Conservation (phyloP, 352 stramenopile species). For the Ochromonadaceae sp. region DNA sequence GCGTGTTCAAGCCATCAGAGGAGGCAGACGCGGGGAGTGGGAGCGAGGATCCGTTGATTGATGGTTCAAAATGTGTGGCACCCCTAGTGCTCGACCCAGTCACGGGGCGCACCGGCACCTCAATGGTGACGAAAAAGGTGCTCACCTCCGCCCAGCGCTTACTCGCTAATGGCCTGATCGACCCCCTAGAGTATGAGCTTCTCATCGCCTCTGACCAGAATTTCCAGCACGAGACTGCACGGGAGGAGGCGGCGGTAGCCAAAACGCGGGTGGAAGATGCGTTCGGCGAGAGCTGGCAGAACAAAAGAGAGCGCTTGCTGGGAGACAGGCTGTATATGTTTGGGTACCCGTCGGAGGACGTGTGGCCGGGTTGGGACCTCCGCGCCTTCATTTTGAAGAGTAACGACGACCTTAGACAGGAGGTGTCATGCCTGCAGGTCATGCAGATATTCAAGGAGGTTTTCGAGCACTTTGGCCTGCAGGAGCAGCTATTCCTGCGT, state of each 20-base stretch:
- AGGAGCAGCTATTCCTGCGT: slow-evolving; percentile 76
- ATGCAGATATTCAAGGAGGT: slow-evolving; percentile 94
- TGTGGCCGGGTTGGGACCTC: slow-evolving; percentile 69
- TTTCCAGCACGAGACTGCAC: background rate
- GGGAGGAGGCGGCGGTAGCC: background rate
- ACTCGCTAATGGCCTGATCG: background rate
- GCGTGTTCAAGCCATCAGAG: no score
- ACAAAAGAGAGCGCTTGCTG: background rate
- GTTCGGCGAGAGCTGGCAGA: background rate
- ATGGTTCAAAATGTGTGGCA: no score
- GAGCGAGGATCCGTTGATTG: no score
- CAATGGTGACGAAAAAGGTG: background rate
- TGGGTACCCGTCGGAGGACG: background rate
- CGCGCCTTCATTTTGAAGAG: slow-evolving; percentile 94
- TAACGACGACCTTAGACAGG: slow-evolving; percentile 94
- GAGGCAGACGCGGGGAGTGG: no score
- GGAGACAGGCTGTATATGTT: background rate
- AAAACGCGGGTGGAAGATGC: background rate
- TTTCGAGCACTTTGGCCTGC: slow-evolving; percentile 54
- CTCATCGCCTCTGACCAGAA: background rate
- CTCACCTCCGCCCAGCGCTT: background rate
- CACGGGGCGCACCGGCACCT: no score
- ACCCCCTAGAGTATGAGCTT: background rate
- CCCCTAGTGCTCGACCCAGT: no score
- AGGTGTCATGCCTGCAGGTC: slow-evolving; percentile 96